These are phyloP conservation scores for Ophiostoma ulmi DNA, from an alignment of 2,329 filamentous ascomycete species.

Conservation along the genomic window DNA sequence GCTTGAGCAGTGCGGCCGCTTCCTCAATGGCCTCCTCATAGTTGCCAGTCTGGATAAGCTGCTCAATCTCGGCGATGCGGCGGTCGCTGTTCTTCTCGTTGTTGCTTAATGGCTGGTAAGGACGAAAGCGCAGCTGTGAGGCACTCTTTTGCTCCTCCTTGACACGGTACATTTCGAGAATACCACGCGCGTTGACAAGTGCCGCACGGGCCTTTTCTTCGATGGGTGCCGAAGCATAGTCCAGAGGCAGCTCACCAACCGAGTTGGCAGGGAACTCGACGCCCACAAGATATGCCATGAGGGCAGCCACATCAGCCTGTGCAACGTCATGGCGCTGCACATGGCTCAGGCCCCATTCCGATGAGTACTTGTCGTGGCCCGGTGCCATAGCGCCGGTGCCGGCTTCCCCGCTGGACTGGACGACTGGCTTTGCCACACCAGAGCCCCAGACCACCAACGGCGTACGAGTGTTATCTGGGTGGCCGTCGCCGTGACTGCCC, in stretches of 20 bases:
- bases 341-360: conserved; percentile 78
- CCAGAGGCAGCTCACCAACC: conserved; percentile 83
- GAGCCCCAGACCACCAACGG: conserved; percentile 92
- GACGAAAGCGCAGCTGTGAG: conserved; percentile 69
- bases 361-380: conserved; percentile 87
- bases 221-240: conserved; percentile 67
- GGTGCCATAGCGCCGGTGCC: conserved; percentile 47
- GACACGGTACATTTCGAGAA: conserved; percentile 92
- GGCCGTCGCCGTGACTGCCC: conserved; percentile 97
- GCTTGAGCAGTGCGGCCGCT: conserved; percentile 69
- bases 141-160: conserved; percentile 82
- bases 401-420: conserved; percentile 39
- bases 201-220: conserved; percentile 78
- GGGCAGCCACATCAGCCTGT: conserved; percentile 87
- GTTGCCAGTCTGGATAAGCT: conserved; percentile 59
- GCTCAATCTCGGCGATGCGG: conserved; percentile 62
- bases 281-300: conserved; percentile 91
- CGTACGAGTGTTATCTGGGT: conserved; percentile 94
- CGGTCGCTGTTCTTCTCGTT: conserved; percentile 43
- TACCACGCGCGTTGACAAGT: conserved; percentile 75
- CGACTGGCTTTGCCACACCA: conserved; percentile 71
- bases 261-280: conserved; percentile 92
- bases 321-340: conserved; percentile 84
- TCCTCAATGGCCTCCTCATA: conserved; percentile 74
- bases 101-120: conserved; percentile 66